Evolutionary conservation across 1,284 basidiomycete genomes (phyloP).

Genomic region (Salmacisia buchloeana): DNA sequence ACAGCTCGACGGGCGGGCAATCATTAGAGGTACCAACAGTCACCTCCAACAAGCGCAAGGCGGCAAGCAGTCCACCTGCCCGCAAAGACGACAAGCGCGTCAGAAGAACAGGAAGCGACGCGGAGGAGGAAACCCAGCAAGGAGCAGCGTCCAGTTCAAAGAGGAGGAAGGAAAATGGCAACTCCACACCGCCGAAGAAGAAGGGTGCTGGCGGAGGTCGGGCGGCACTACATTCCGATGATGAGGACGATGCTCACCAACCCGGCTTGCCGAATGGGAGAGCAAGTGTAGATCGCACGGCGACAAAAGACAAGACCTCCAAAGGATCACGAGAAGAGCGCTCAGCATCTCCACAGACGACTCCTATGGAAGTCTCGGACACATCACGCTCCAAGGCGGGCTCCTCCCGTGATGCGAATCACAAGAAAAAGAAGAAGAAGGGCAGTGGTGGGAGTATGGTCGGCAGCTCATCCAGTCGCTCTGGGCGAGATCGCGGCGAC

Average conservation of each 20-base stretch:
- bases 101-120: constrained; percentile 7
- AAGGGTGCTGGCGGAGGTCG: not conserved
- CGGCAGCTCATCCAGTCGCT: not conserved
- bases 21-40: too few relatives aligned
- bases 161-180: constrained; percentile 5
- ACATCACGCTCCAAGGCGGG: not conserved
- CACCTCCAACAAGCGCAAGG: constrained; percentile 6
- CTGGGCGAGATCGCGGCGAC: not conserved
- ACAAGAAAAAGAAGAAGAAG: constrained; percentile 32
- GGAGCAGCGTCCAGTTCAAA: not conserved
- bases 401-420: not conserved
- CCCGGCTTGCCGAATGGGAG: not conserved
- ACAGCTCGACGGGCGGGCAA: constrained; percentile 1
- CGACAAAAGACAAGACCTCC: not conserved
- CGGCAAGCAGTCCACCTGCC: not conserved
- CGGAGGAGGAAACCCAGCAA: constrained; percentile 4
- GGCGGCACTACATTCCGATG: constrained; percentile 7
- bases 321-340: not conserved
- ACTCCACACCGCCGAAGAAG: constrained; percentile 5
- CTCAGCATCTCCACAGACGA: not conserved
- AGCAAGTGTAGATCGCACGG: not conserved
- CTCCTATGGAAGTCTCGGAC: not conserved
- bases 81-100: constrained; percentile 10
- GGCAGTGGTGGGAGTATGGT: constrained; percentile 9
- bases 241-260: constrained; percentile 7